These are phyloP conservation scores for Chytriomyces hyalinus DNA, from an alignment of 192 early-diverging fungal species.

Conservation along the genomic window DNA sequence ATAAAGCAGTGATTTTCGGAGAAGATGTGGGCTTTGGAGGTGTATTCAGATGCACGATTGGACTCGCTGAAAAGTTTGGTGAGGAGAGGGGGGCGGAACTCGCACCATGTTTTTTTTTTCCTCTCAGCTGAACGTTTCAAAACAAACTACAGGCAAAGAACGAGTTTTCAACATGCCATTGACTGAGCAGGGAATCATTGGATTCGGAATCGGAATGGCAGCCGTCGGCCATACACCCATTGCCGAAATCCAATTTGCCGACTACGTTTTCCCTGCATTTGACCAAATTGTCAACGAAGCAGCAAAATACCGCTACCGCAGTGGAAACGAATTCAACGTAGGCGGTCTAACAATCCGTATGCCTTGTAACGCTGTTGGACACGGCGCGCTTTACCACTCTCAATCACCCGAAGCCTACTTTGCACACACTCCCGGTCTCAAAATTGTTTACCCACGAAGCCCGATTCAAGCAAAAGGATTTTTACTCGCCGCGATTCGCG, in stretches of 20 bases:
- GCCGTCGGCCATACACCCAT: constrained; percentile 93
- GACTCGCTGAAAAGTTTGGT: constrained; percentile 89
- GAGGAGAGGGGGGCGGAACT: neutral
- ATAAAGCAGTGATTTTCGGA: constrained; percentile 92
- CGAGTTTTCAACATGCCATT: constrained; percentile 97
- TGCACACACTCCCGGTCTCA: constrained; percentile 92
- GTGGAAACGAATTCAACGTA: constrained; percentile 85
- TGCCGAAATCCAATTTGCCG: constrained; percentile 98
- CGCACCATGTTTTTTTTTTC: no score
- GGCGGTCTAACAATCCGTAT: constrained; percentile 90
- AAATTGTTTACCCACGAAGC: constrained; percentile 89
- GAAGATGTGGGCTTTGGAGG: constrained; percentile 98
- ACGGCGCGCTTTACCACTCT: constrained; percentile 94
- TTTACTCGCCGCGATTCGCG: constrained; percentile 85
- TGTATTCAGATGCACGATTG: constrained; percentile 93
- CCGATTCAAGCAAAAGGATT: constrained; percentile 96
- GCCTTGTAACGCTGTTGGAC: constrained; percentile 92
- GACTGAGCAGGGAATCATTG: constrained; percentile 94
- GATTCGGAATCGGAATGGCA: constrained; percentile 95
- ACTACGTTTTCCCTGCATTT: constrained; percentile 97
- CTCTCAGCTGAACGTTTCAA: neutral
- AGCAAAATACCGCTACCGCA: constrained; percentile 94
- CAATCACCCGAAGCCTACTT: constrained; percentile 95
- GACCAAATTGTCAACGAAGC: constrained; percentile 99
- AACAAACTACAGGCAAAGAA: constrained; percentile 56